Conservation (phyloP, 371 early-diverging fungal genomes). For the Dipsacomyces acuminosporus region DNA sequence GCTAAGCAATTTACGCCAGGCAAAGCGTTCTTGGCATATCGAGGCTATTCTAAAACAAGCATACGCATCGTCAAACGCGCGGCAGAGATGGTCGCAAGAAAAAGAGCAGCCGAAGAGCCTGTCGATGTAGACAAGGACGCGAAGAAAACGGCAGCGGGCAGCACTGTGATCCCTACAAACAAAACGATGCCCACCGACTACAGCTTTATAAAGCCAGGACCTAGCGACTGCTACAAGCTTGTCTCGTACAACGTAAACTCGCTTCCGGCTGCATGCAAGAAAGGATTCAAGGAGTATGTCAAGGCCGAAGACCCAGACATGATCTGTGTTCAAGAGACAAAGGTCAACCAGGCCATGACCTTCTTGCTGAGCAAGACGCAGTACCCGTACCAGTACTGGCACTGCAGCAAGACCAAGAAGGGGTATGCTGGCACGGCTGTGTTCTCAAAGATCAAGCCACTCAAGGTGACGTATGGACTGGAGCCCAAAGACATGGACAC, state of each 20-base stretch:
- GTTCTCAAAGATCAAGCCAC: constrained; percentile 73
- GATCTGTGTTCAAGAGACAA: constrained; percentile 83
- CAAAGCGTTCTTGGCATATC: no score
- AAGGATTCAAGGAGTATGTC: constrained; percentile 72
- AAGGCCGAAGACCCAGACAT: constrained; percentile 81
- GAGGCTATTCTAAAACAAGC: not conserved
- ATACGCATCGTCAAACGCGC: constrained; percentile 6
- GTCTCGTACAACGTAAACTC: constrained; percentile 80
- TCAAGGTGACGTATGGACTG: constrained; percentile 59
- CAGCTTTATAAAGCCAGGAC: constrained; percentile 47
- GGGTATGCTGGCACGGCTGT: constrained; percentile 81
- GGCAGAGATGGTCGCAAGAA: constrained; percentile 16
- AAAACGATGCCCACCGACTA: constrained; percentile 58
- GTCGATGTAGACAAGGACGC: not conserved
- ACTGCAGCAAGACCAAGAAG: constrained; percentile 64
- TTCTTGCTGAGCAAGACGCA: constrained; percentile 52
- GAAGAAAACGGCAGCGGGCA: constrained; percentile 12
- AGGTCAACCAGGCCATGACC: constrained; percentile 58
- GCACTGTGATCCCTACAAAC: constrained; percentile 53
- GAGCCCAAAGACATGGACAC: constrained; percentile 52
- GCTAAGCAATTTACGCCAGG: not conserved
- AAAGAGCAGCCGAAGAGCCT: constrained; percentile 14
- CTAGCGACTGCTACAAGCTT: constrained; percentile 60
- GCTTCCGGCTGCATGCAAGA: constrained; percentile 67
- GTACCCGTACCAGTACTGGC: constrained; percentile 72